Evolutionary conservation across 1,284 basidiomycete genomes (phyloP).

Genomic region (Erythrobasidium hasegawianum): DNA sequence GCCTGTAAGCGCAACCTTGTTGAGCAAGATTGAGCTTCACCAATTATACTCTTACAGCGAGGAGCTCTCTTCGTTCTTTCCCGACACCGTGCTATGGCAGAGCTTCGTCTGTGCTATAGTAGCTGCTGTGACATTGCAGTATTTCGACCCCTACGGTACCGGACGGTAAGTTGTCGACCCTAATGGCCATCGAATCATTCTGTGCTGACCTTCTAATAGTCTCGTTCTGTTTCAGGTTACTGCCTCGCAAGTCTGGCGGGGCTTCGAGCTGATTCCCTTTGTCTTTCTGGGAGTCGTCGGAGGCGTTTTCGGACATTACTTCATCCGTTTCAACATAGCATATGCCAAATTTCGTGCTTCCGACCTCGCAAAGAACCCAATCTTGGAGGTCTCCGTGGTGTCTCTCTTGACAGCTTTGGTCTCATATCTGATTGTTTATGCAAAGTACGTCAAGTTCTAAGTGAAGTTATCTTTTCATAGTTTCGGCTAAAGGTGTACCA

Average conservation of each 20-base stretch:
- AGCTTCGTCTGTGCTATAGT: slow-evolving; percentile 94
- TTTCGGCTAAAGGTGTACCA: neutral
- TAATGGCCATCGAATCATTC: slow-evolving; percentile 37
- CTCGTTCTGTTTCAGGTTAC: slow-evolving; percentile 83
- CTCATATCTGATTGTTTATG: slow-evolving; percentile 65
- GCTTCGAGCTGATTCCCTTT: slow-evolving; percentile 47
- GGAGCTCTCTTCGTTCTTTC: slow-evolving; percentile 93
- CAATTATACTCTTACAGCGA: slow-evolving; percentile 21
- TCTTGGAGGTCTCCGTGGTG: slow-evolving; percentile 64
- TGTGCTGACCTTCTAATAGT: slow-evolving; percentile 58
- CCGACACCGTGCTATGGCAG: slow-evolving; percentile 52
- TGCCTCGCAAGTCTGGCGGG: slow-evolving; percentile 63
- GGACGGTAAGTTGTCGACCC: slow-evolving; percentile 47
- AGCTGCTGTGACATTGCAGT: slow-evolving; percentile 55
- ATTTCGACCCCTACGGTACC: slow-evolving; percentile 83
- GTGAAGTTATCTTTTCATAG: neutral
- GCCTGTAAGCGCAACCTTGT: neutral
- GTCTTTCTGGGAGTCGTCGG: slow-evolving; percentile 49
- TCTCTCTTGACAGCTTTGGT: slow-evolving; percentile 62
- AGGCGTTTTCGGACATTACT: slow-evolving; percentile 88
- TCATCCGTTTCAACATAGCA: slow-evolving; percentile 87
- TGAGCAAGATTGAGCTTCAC: neutral
- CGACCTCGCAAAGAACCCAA: slow-evolving; percentile 65
- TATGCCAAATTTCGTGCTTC: slow-evolving; percentile 53
- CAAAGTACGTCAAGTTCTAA: slow-evolving; percentile 6